Percentiles rank a stretch among this genome's conserved stretches.
phyloP scores from a whole-genome alignment of 495 filamentous ascomycete species.

The Thermothielavioides terrestris region DNA sequence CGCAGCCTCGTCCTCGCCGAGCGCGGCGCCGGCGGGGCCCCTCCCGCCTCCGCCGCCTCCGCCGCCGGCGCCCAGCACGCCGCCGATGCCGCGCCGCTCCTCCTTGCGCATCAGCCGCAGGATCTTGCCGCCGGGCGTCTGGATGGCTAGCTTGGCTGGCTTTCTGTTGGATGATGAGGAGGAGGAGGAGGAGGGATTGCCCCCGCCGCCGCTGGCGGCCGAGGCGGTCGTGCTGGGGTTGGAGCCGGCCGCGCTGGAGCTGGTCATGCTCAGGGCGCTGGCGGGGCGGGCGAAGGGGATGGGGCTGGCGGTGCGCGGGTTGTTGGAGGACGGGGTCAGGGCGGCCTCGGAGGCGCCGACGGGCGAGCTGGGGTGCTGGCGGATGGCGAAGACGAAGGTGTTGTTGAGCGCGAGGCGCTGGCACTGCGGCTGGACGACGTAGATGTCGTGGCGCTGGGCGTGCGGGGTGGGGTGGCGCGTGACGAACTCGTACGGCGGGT shows the following conservation, averaged over 20 bases:
- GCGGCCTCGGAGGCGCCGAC: slow-evolving; percentile 27
- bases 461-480: slow-evolving; percentile 93
- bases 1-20: slow-evolving; percentile 45
- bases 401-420: slow-evolving; percentile 80
- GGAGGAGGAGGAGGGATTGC: slow-evolving; percentile 19
- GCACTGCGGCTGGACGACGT: slow-evolving; percentile 92
- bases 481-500: slow-evolving; percentile 88
- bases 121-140: slow-evolving; percentile 93
- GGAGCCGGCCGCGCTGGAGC: slow-evolving; percentile 50
- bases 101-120: slow-evolving; percentile 81
- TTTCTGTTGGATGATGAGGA: too few relatives aligned
- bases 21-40: slow-evolving; percentile 30
- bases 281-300: slow-evolving; percentile 62
- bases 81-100: slow-evolving; percentile 48
- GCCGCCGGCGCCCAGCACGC: slow-evolving; percentile 11
- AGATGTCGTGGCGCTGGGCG: slow-evolving; percentile 91
- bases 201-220: slow-evolving; percentile 29
- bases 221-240: slow-evolving; percentile 39
- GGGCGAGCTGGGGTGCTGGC: slow-evolving; percentile 82
- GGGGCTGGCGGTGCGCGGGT: slow-evolving; percentile 52
- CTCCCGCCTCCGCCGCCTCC: slow-evolving; percentile 31
- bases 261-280: slow-evolving; percentile 76
- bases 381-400: slow-evolving; percentile 93
- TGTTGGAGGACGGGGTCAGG: slow-evolving; percentile 36
- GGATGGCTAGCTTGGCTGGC: slow-evolving; percentile 91